These are phyloP conservation scores for Nicotiana sylvestris DNA, from an alignment of 257 asterid species.

Conservation along the genomic window DNA sequence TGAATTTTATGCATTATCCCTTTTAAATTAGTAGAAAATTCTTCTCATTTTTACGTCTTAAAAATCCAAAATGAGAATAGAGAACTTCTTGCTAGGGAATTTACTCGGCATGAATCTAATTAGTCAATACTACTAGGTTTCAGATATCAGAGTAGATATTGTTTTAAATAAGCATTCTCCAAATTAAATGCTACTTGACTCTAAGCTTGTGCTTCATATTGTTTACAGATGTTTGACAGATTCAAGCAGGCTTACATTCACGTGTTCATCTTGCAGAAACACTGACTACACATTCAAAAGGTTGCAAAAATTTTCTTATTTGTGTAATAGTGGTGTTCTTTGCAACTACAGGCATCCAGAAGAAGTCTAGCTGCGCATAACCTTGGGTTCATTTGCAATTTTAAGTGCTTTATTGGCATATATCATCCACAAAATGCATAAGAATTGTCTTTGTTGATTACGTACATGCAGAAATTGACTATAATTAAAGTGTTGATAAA, in stretches of 20 bases:
- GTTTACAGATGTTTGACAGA: slow-evolving; percentile 84
- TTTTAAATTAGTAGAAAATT: too few species aligned
- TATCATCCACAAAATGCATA: slow-evolving; percentile 41
- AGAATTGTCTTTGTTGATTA: slow-evolving; percentile 76
- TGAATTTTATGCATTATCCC: too few species aligned
- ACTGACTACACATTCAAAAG: slow-evolving; percentile 53
- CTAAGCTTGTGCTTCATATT: background rate
- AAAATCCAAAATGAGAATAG: too few species aligned
- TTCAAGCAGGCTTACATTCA: slow-evolving; percentile 76
- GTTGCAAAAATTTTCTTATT: slow-evolving; percentile 43
- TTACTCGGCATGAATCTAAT: too few species aligned
- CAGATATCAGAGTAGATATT: too few species aligned
- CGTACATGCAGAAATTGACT: slow-evolving; percentile 78
- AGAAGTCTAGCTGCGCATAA: slow-evolving; percentile 38
- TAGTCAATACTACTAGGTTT: too few species aligned
- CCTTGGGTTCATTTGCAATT: slow-evolving; percentile 48
- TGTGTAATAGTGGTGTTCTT: slow-evolving; percentile 44
- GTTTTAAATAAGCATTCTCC: too few species aligned
- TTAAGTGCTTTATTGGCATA: slow-evolving; percentile 55
- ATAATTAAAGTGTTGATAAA: background rate
- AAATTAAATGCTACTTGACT: too few species aligned
- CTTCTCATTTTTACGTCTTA: too few species aligned
- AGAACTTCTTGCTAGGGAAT: too few species aligned
- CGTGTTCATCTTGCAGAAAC: slow-evolving; percentile 68
- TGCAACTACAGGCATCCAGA: slow-evolving; percentile 74